A percentile compares a stretch with the other conserved stretches of the same genome.
Evolutionary conservation across 805 yeast species (phyloP).

Genomic region (Metahyphopichia silvanorum): DNA sequence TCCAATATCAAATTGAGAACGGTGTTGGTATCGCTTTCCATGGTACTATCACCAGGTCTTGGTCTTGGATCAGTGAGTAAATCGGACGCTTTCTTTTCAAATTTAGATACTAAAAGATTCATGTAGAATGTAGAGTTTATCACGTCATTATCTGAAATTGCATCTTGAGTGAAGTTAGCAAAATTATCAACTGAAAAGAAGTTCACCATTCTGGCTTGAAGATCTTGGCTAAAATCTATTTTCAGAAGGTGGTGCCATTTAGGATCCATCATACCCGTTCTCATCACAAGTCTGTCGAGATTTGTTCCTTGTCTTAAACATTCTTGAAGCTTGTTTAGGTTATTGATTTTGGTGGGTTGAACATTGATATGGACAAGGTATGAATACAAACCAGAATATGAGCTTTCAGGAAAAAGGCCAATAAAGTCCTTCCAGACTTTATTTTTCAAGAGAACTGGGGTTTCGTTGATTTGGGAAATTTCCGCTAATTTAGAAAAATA

Average conservation of each 20-base stretch:
- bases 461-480: conserved; percentile 17
- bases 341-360: conserved; percentile 16
- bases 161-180: conserved; percentile 15
- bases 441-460: conserved; percentile 16
- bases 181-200: conserved; percentile 28
- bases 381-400: conserved; percentile 22
- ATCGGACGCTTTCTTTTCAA: conserved; percentile 22
- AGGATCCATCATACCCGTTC: conserved; percentile 35
- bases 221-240: conserved; percentile 11
- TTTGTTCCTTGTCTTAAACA: conserved; percentile 25
- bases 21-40: conserved; percentile 19
- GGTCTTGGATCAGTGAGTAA: neutral
- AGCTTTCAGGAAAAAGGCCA: conserved; percentile 11
- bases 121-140: conserved; percentile 32
- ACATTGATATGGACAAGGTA: conserved; percentile 30
- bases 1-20: conserved; percentile 26
- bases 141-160: conserved; percentile 23
- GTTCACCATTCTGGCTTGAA: conserved; percentile 25
- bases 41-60: conserved; percentile 11
- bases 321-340: conserved; percentile 15
- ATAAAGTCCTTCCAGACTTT: conserved; percentile 14
- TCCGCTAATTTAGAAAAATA: conserved; percentile 25
- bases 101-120: conserved; percentile 33
- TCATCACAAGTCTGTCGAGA: conserved; percentile 27
- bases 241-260: conserved; percentile 34